phyloP scores from a whole-genome alignment of 2,329 filamentous ascomycete species.

The Pseudogymnoascus sp. region DNA sequence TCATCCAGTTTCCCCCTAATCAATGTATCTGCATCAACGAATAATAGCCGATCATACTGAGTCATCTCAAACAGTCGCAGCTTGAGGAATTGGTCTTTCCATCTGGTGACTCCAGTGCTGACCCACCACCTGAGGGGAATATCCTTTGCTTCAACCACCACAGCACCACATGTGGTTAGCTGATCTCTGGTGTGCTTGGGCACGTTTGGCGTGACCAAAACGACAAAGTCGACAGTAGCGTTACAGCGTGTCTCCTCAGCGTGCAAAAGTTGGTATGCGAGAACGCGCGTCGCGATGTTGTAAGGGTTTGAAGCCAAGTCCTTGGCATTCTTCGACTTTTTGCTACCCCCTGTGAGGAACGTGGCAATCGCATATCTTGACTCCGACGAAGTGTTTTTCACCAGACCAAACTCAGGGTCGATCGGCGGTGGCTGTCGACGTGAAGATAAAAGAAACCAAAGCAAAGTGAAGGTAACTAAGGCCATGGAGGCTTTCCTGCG shows the following conservation, averaged over 20 bases:
- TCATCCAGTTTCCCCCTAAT: conserved; percentile 31
- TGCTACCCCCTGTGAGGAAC: conserved; percentile 30
- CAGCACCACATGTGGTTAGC: conserved; percentile 33
- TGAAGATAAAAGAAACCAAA: not conserved
- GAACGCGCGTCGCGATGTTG: conserved; percentile 32
- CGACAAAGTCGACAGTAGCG: conserved; percentile 31
- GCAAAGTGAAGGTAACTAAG: not conserved
- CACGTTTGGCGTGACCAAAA: conserved; percentile 30
- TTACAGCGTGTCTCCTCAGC: conserved; percentile 30
- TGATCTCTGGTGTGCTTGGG: conserved; percentile 27
- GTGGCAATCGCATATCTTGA: conserved; percentile 29
- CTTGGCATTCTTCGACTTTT: conserved; percentile 19
- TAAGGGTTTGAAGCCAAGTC: conserved; percentile 30
- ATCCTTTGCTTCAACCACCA: conserved; percentile 31
- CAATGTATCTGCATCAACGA: conserved; percentile 37
- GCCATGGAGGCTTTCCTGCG: not conserved
- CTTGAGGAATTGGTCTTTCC: conserved; percentile 37
- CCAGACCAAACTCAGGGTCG: not conserved
- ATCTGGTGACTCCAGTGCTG: conserved; percentile 31
- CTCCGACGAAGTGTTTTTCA: not conserved
- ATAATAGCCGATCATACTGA: conserved; percentile 35
- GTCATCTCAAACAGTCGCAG: conserved; percentile 35
- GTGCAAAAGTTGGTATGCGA: conserved; percentile 36
- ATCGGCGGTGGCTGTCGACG: not conserved
- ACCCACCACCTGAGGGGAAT: conserved; percentile 31